phyloP scores from a whole-genome alignment of 2,329 filamentous ascomycete species.

The Aspergillus ibericus region DNA sequence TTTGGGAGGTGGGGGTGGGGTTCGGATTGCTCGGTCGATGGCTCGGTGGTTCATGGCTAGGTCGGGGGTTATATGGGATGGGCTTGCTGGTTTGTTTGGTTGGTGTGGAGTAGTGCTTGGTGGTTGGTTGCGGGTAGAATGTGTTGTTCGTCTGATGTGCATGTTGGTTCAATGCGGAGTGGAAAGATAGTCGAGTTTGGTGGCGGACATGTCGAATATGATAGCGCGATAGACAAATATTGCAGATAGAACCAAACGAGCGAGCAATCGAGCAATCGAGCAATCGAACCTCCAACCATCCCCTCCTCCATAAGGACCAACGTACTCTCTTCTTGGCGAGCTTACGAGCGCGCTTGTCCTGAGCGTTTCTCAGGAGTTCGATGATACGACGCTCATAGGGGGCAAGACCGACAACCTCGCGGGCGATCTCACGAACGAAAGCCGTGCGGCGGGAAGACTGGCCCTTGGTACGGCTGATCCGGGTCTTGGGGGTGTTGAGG shows the following conservation, averaged over 20 bases:
- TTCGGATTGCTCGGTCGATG: neutral
- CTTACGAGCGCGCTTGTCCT: slow-evolving; percentile 99
- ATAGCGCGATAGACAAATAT: neutral
- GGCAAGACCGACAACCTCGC: slow-evolving; percentile 94
- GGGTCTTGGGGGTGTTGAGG: slow-evolving; percentile 70
- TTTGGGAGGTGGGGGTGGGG: neutral
- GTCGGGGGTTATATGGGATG: too few relatives aligned
- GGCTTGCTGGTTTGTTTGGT: neutral
- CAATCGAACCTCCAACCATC: neutral
- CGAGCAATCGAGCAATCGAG: neutral
- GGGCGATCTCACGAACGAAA: slow-evolving; percentile 96
- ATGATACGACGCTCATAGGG: slow-evolving; percentile 98
- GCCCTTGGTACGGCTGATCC: slow-evolving; percentile 85
- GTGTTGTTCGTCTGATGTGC: neutral
- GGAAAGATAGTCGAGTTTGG: too few relatives aligned
- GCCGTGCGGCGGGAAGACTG: slow-evolving; percentile 94
- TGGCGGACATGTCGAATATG: neutral
- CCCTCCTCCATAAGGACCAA: slow-evolving; percentile 26
- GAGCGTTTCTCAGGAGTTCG: slow-evolving; percentile 97
- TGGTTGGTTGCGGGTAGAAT: neutral
- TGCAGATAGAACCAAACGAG: neutral
- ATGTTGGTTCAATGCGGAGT: neutral
- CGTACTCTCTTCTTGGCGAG: slow-evolving; percentile 97
- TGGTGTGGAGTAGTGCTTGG: neutral
- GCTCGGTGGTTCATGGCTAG: neutral